Base-by-base conservation (phyloP, 2,329 filamentous ascomycete genomes). In the Colletotrichum salicis region DNA sequence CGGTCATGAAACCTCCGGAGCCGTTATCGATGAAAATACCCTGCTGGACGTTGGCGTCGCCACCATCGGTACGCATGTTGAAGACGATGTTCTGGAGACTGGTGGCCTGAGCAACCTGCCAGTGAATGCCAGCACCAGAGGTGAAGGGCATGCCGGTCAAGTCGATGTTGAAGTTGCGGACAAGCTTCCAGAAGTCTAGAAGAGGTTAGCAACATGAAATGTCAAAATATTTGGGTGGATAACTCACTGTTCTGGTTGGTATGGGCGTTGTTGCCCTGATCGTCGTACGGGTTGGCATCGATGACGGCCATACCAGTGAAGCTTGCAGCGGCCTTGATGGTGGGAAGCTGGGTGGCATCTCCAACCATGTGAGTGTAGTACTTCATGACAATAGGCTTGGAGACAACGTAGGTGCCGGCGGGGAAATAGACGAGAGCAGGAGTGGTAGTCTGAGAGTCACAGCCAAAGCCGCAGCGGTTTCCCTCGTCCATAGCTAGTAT, bases 351-450 rank as follows among this genome's bases (percentile, higher is more conserved):
- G 77, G 89, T 79, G 60, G 92, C 91, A 84, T 98, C 95, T 69
- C 96, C 96, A 45, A 98, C 87, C 73, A 98, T 90, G 81, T 98
- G 95, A 11, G 95, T 97, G 85, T 97, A 97, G 87, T 98, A 98
- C 82, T 92, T 92, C 80, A 95, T 92, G 63, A 95, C 83, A 75
- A 98, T 90, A 27, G 96, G 94, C 77, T 86, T 88, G 79, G 91
- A 94, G 76, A 98, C 91, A 22, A 93, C 78, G 79, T 98, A 98
- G 68, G 91, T 97, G 75, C 96, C 95, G 12, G 94, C 86, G 51
- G 95, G 95, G 85, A 98, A 97, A 86, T 97, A 98, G 64, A 98
- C 90, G 15, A 98, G 85, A 31, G 94, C 96, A 0, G 96, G 96
- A 1, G 91, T 90, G n/a, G 89, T 89, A 3, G 96, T 98, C 37